Evolutionary conservation across 352 stramenopile genomes (phyloP).

Genomic region (Phytophthora pinifolia): DNA sequence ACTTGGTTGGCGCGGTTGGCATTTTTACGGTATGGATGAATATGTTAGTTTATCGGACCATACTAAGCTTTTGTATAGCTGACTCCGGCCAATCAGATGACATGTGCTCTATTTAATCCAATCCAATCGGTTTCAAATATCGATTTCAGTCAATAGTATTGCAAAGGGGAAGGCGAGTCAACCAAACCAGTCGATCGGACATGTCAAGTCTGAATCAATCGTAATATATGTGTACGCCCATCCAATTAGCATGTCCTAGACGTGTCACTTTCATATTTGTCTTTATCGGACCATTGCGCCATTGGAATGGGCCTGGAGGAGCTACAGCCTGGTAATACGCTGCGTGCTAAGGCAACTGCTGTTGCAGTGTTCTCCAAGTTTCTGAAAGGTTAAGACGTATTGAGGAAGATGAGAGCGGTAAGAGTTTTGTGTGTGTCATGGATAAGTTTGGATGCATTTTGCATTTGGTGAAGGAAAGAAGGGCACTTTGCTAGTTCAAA

Average conservation of each 20-base stretch:
- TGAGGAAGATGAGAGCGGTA: constrained; percentile 10
- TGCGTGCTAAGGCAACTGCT: constrained; percentile 4
- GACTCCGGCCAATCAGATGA: too few species aligned
- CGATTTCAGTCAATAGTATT: too few species aligned
- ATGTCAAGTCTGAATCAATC: too few species aligned
- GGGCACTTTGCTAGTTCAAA: constrained; percentile 11
- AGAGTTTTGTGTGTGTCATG: constrained; percentile 17
- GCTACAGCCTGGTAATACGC: constrained; percentile 4
- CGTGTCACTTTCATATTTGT: constrained; percentile 1
- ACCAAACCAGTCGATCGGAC: too few species aligned
- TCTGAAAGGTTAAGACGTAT: constrained; percentile 12
- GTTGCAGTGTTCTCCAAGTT: constrained; percentile 4
- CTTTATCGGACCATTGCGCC: constrained; percentile 12
- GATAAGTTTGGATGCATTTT: constrained; percentile 26
- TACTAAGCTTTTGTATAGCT: too few species aligned
- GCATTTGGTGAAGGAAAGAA: constrained; percentile 22
- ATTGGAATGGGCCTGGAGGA: constrained; percentile 4
- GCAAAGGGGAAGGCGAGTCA: too few species aligned
- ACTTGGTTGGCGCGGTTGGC: too few species aligned
- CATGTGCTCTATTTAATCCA: too few species aligned
- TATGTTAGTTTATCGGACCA: too few species aligned
- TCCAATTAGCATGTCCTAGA: background rate
- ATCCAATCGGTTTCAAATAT: too few species aligned
- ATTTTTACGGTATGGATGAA: too few species aligned
- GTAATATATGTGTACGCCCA: background rate